Evolutionary conservation across 139 green algal genomes (phyloP).

Genomic region (Closterium sp.): DNA sequence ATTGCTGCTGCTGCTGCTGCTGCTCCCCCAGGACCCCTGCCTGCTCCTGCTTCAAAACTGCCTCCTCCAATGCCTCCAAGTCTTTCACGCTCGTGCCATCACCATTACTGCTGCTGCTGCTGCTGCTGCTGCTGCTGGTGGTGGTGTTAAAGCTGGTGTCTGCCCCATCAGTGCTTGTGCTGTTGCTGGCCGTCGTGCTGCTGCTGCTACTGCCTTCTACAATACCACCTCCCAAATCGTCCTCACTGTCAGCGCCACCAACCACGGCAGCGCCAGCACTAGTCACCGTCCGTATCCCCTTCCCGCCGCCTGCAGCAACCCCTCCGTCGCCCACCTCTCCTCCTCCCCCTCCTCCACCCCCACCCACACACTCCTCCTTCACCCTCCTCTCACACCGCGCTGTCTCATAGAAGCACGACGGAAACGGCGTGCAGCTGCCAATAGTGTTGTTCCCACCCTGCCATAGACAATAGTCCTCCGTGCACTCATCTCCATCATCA

Average conservation of each 20-base stretch:
- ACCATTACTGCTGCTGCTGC: neutral
- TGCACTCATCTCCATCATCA: neutral
- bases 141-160: neutral
- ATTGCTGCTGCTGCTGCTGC: neutral
- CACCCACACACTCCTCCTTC: neutral
- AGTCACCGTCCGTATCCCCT: neutral
- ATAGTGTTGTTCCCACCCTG: neutral
- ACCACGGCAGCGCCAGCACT: neutral
- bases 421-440: neutral
- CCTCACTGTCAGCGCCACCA: neutral
- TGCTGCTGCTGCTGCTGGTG: too few species aligned
- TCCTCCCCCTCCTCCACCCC: neutral
- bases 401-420: constrained; percentile 6
- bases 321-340: neutral
- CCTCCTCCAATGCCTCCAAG: neutral
- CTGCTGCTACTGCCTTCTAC: too few species aligned
- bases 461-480: neutral
- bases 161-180: neutral
- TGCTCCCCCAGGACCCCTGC: neutral
- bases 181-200: too few species aligned
- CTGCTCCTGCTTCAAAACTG: neutral
- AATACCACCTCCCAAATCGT: too few species aligned
- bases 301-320: neutral
- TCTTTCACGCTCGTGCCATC: neutral
- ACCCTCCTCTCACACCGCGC: neutral